Conservation (phyloP, 2,329 filamentous ascomycete genomes). For the Claviceps quebecensis region DNA sequence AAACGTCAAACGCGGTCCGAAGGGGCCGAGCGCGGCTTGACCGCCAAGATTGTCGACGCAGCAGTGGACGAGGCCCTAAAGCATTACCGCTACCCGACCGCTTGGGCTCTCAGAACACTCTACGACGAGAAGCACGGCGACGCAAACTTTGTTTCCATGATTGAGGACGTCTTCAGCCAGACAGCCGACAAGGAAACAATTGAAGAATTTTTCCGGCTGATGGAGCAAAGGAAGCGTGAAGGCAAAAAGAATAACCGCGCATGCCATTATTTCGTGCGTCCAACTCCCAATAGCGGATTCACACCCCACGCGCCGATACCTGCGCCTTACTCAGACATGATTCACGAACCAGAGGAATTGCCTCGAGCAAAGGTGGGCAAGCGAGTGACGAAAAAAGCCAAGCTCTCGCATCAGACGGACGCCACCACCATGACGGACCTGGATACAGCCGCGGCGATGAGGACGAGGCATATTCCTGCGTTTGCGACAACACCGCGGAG, state of each 20-base stretch:
- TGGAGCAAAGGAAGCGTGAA: slow-evolving; percentile 42
- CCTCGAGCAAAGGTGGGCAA: slow-evolving; percentile 6
- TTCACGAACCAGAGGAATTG: slow-evolving; percentile 12
- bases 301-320: slow-evolving; percentile 31
- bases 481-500: slow-evolving; percentile 2
- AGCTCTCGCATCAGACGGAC: slow-evolving; percentile 14
- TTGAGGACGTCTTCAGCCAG: slow-evolving; percentile 44
- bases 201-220: slow-evolving; percentile 34
- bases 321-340: slow-evolving; percentile 36
- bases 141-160: slow-evolving; percentile 38
- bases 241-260: slow-evolving; percentile 38
- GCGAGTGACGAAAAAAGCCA: slow-evolving; percentile 24
- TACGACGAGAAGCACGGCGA: slow-evolving; percentile 44
- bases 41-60: slow-evolving; percentile 38
- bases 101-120: slow-evolving; percentile 44
- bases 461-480: neutral
- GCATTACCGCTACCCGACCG: slow-evolving; percentile 45
- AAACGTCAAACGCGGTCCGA: slow-evolving; percentile 10
- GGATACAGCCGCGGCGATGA: neutral
- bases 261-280: slow-evolving; percentile 39
- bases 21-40: slow-evolving; percentile 26
- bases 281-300: slow-evolving; percentile 27
- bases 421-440: slow-evolving; percentile 1
- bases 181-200: slow-evolving; percentile 39
- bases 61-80: slow-evolving; percentile 46